Evolutionary conservation across 163 green algal species (phyloP).

Genomic region (Chlorella variabilis): DNA sequence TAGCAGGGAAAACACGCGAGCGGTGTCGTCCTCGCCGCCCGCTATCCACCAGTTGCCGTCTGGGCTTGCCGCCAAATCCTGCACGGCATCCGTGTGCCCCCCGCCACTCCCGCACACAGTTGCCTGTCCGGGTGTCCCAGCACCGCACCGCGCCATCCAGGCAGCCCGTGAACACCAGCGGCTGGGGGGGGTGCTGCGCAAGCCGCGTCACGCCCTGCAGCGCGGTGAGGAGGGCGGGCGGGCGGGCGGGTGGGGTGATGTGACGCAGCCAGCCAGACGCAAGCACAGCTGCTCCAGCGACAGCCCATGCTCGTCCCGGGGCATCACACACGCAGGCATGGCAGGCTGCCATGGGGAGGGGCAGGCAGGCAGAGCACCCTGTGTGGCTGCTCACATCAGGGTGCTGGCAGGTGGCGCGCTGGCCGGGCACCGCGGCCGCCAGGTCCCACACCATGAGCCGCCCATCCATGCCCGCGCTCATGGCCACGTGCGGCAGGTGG

Average conservation of each 20-base stretch:
- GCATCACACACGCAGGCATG: no score
- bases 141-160: slow-evolving; percentile 80
- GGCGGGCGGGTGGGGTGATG: not conserved
- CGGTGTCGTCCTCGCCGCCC: slow-evolving; percentile 78
- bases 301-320: no score
- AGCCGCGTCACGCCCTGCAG: slow-evolving; percentile 71
- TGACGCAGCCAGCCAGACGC: no score
- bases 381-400: slow-evolving; percentile 57
- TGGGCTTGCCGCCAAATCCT: slow-evolving; percentile 74
- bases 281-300: no score
- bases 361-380: slow-evolving; percentile 44
- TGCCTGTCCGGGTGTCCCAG: slow-evolving; percentile 83
- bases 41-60: slow-evolving; percentile 76
- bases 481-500: slow-evolving; percentile 62
- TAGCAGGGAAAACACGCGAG: slow-evolving; percentile 70
- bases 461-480: slow-evolving; percentile 80
- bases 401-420: slow-evolving; percentile 73
- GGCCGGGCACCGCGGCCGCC: slow-evolving; percentile 42
- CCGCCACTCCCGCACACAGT: slow-evolving; percentile 57
- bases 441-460: slow-evolving; percentile 86
- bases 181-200: slow-evolving; percentile 48
- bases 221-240: not conserved
- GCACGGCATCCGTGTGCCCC: slow-evolving; percentile 75
- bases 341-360: no score
- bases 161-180: slow-evolving; percentile 75